phyloP scores from a whole-genome alignment of 1,284 basidiomycete species.

The Irpex rosettiformis region DNA sequence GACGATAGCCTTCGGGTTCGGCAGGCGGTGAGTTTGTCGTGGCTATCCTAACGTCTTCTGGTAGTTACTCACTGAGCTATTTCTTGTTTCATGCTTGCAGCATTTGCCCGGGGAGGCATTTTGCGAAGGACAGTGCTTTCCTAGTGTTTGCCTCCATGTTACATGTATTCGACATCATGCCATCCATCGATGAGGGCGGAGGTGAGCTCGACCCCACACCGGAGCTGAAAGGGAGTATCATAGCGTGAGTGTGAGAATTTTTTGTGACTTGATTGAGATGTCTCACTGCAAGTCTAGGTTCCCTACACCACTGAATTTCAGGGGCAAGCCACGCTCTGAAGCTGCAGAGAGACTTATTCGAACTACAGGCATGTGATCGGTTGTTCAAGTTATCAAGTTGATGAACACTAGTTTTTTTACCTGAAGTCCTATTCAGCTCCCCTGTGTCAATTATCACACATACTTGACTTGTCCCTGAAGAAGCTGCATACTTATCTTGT shows the following conservation, averaged over 20 bases:
- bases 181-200: constrained; percentile 19
- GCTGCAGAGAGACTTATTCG: too few species aligned
- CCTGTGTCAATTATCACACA: too few species aligned
- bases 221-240: constrained; percentile 4
- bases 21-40: constrained; percentile 12
- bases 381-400: too few species aligned
- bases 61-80: not conserved
- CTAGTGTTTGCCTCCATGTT: constrained; percentile 36
- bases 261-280: too few species aligned
- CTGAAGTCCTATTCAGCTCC: too few species aligned
- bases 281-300: not conserved
- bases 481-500: too few species aligned
- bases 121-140: constrained; percentile 36
- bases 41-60: not conserved
- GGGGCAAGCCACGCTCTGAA: too few species aligned
- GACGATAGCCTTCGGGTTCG: constrained; percentile 20
- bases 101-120: constrained; percentile 41
- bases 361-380: not conserved
- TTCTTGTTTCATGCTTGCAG: constrained; percentile 11
- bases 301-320: not conserved
- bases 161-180: constrained; percentile 35
- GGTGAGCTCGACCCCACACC: not conserved
- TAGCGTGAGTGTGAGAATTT: constrained; percentile 3
- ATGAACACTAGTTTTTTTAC: too few species aligned
- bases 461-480: too few species aligned